Base-by-base conservation (phyloP, 164 flowering plant species). In the Stephania yunnanensis region DNA sequence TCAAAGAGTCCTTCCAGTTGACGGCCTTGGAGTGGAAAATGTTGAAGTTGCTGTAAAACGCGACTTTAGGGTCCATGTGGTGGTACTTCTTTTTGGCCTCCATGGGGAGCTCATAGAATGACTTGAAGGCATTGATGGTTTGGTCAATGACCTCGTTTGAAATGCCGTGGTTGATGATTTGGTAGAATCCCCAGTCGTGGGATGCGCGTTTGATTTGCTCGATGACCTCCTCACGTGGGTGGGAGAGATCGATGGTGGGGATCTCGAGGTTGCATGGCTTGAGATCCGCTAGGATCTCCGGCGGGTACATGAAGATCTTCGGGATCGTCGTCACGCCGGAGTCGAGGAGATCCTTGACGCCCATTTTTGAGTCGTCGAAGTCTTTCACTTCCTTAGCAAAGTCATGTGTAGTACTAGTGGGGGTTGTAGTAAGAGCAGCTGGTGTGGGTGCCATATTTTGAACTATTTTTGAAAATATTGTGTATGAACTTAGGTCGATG, bases 301-400 rank as follows among this genome's bases (percentile, higher is more conserved):
- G 81, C 11, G 82, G 82, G 78, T 85, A 83, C 25, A 78, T 64
- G 80, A 86, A 86, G 75, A 86, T 74, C 6, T 45, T 46, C 5
- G 88, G 88, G 58, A 86, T 82, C 65, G 75, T 5, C 22, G 87
- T 81, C 68, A 78, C 71, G 63, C 84, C 85, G 68, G 85, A 72
- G 68, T 83, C 86, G 45, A 72, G 63, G 10, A 84, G 83, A 30
- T 82, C 84, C 63, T 86, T 84, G 65, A 84, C 86, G 1, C 88
- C 84, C 22, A 81, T 74, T 72, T 84, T 86, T 46, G 85, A 79
- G 46, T 86, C 83, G 64, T 86, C 85, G 50, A 84, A 86, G 17
- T 78, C 73, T 70, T 80, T 76, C 64, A 86, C 70, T 65, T 84
- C 85, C 65, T 76, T 78, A 36, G 65, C 15, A 7, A 58, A 58